A percentile compares a stretch with the other conserved stretches of the same genome.
Conservation (phyloP, 108 stramenopile species). For the Pseudonitzschia multiseries region DNA sequence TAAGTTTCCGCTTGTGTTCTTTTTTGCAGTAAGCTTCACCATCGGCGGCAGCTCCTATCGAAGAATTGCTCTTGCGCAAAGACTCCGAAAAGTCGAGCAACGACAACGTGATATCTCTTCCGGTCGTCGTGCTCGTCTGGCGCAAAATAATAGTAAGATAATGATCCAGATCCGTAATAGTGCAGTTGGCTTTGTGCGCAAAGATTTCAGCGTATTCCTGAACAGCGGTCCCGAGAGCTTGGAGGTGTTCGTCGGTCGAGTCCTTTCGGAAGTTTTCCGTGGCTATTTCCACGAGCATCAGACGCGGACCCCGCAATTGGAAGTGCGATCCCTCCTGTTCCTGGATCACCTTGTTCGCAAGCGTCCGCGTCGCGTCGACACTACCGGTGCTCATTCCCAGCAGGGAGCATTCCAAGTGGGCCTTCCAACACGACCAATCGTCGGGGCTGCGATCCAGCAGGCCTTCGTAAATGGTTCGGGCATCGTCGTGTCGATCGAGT, state of each 20-base stretch:
- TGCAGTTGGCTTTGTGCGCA: conserved; percentile 55
- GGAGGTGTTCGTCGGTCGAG: conserved; percentile 13
- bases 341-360: conserved; percentile 29
- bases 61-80: conserved; percentile 14
- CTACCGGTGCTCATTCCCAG: background rate
- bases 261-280: conserved; percentile 30
- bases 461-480: conserved; percentile 43
- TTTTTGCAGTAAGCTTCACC: conserved; percentile 20
- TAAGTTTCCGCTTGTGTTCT: conserved; percentile 46
- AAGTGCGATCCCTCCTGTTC: conserved; percentile 21
- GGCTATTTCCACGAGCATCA: conserved; percentile 57
- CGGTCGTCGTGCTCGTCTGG: background rate
- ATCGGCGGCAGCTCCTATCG: background rate
- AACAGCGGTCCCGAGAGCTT: conserved; percentile 34
- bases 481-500: conserved; percentile 43
- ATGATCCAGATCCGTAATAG: conserved; percentile 61
- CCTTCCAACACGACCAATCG: conserved; percentile 79
- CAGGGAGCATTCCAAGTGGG: conserved; percentile 40
- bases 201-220: conserved; percentile 52
- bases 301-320: conserved; percentile 53
- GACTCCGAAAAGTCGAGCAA: conserved; percentile 45
- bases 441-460: conserved; percentile 56
- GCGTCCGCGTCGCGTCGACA: conserved; percentile 16
- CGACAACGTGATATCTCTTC: background rate
- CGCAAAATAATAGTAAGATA: conserved; percentile 40